Base-by-base conservation (phyloP, 768 basidiomycete genomes). In the Tylopilus rubrobrunneus region DNA sequence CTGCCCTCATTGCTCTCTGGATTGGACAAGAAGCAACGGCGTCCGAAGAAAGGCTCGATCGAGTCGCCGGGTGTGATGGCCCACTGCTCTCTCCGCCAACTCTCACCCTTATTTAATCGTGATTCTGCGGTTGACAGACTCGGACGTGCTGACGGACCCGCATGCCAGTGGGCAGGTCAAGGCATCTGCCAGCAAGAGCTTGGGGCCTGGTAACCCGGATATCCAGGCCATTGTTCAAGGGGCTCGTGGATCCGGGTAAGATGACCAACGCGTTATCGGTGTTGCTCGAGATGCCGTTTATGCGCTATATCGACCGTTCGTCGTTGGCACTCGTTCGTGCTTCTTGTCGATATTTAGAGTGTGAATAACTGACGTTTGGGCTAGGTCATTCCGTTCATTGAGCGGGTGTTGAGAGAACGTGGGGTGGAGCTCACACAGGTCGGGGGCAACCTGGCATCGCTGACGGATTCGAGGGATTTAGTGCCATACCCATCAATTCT, bases 21-120 rank as follows among this genome's bases (percentile, higher is more conserved):
- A 23, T 74, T 98, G 48, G 95, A 98, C 60, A 96, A 98, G 69
- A 98, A 96, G 67, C 96, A 98, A 65, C 98, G 97, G 97, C 80
- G 97, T 14, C 92, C 93, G 1, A 98, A 98, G 75, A 91, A 91
- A 69, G 97, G 96, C 2, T 95, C 95, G 7, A 98, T 98, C 56
- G 97, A 99, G 67, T 73, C 98, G 7, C 74, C 98, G 55, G 97
- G 97, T 21, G 90, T 94, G 80, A 98, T 98, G 95, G 97, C 97
- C 1, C 98, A 96, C 71, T 96, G 95, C 67, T 93, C 97, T 9
- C 97, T 95, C 2, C 83, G 85, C 37, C 97, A 99, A 70, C 81
- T 98, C 15, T 97, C 97, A 0, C 3, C 96, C 96, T n/a, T n/a
- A n/a, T n/a, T n/a, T n/a, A 6, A 91, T 98, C 48, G 92, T 98